Base-by-base conservation (phyloP, 2,329 filamentous ascomycete genomes). In the Xylariaceae sp. region DNA sequence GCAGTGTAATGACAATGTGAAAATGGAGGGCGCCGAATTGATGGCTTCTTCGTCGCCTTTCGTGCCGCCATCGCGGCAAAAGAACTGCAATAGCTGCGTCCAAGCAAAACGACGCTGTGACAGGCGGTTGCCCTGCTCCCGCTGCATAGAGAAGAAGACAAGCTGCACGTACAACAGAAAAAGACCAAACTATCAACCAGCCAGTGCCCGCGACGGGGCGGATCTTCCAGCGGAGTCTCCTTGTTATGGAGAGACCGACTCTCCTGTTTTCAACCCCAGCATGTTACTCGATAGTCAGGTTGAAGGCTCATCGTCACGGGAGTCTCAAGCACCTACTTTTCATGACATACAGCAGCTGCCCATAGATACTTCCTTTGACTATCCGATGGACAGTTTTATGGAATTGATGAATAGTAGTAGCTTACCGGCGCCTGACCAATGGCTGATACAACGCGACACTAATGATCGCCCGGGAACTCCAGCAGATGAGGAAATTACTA, bases 41-140 rank as follows among this genome's bases (percentile, higher is more conserved):
- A 38, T 16, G 34, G 34, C 34, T 16, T 14, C 34, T 13, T 16
- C 16, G 9, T 38, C 34, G 34, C 34, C 34, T 3, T 38, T 5
- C 34, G 16, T 43, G 16, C 31, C 55, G n/a, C 34, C 47, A 18
- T 58, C 69, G 34, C 58, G 65, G 43, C 67, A 69, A 50, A 69
- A 69, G 53, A 69, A 64, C 33, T 73, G 71, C 57, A 64, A 71
- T 54, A 66, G 61, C 48, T 73, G 71, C 51, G 71, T 71, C 22
- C 70, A 68, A 56, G 66, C 66, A 19, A 73, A 72, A 58, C 66
- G 71, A 19, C 68, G 70, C 10, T 73, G 71, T 50, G 71, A 73
- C 53, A 71, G 70, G 57, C 67, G 65, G 31, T 61, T 63, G 11
- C 71, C 71, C 18, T 73, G 71, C 55, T 69, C 69, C 19, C 62